Conservation (phyloP, 148 eudicot genomes). For the Nepenthes gracilis region DNA sequence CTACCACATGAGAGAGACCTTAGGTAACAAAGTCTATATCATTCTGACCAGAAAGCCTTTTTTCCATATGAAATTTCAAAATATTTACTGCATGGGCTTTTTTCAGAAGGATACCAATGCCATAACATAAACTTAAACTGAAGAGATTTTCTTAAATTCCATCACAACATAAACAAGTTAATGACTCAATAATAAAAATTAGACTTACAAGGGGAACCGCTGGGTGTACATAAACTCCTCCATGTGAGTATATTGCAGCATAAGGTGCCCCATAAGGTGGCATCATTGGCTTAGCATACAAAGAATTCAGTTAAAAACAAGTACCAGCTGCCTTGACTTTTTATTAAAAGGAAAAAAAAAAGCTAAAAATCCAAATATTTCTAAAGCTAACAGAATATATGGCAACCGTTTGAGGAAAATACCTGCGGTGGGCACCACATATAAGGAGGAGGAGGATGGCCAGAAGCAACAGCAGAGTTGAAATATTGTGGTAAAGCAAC, state of each 20-base stretch:
- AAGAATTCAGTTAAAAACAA: background rate
- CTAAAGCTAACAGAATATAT: background rate
- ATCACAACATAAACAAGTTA: background rate
- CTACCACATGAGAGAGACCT: too few species aligned
- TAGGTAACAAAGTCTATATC: too few species aligned
- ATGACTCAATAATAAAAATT: background rate
- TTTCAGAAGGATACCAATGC: too few species aligned
- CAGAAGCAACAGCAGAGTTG: slow-evolving; percentile 66
- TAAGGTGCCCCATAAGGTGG: slow-evolving; percentile 87
- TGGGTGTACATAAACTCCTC: slow-evolving; percentile 89
- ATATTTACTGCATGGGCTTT: too few species aligned
- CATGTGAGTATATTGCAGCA: slow-evolving; percentile 88
- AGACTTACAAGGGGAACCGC: slow-evolving; percentile 69
- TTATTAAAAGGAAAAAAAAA: too few species aligned
- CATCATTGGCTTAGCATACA: slow-evolving; percentile 65
- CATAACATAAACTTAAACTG: background rate
- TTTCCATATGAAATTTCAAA: too few species aligned
- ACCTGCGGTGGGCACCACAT: slow-evolving; percentile 99
- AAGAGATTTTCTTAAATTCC: background rate
- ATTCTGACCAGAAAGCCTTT: too few species aligned
- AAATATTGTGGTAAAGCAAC: slow-evolving; percentile 73
- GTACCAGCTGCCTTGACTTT: too few species aligned
- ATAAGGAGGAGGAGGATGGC: slow-evolving; percentile 70
- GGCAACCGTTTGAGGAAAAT: background rate
- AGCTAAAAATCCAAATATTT: background rate